A percentile compares a stretch with the other conserved stretches of the same genome.
Evolutionary conservation across 768 basidiomycete species (phyloP).

Genomic region (Boletus reticulatus): DNA sequence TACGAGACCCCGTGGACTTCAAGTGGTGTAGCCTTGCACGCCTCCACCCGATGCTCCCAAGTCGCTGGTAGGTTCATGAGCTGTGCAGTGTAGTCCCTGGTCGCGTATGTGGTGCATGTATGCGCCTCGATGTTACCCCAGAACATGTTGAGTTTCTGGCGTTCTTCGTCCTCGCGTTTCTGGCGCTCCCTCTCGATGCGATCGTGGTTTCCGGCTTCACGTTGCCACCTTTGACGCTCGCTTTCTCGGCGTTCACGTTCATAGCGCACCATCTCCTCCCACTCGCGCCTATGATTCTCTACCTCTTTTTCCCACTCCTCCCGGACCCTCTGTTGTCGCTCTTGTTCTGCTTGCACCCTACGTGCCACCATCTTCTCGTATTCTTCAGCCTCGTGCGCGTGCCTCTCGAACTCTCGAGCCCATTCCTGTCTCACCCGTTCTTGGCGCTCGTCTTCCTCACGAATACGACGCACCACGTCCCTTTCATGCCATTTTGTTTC

Average conservation of each 20-base stretch:
- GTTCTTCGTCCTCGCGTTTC: conserved; percentile 25
- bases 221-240: conserved; percentile 14
- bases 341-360: conserved; percentile 1
- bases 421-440: conserved; percentile 2
- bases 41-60: conserved; percentile 23
- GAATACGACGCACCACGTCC: conserved; percentile 4
- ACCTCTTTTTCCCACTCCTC: conserved; percentile 6
- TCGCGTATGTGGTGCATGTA: conserved; percentile 25
- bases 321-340: conserved; percentile 1
- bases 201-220: conserved; percentile 19
- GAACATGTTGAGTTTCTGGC: conserved; percentile 26
- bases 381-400: not conserved
- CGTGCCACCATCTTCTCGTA: not conserved
- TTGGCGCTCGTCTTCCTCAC: conserved; percentile 7
- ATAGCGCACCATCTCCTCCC: conserved; percentile 9
- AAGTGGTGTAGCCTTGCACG: conserved; percentile 24
- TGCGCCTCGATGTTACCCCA: conserved; percentile 17
- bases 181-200: conserved; percentile 11
- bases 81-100: conserved; percentile 28
- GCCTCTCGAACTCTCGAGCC: conserved; percentile 3
- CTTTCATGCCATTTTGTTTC: conserved; percentile 11
- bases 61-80: conserved; percentile 26
- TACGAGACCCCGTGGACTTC: conserved; percentile 22
- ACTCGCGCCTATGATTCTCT: conserved; percentile 1
- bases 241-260: conserved; percentile 7